Evolutionary conservation across 2,329 filamentous ascomycete genomes (phyloP).

Genomic region (Scedosporium dehoogii): DNA sequence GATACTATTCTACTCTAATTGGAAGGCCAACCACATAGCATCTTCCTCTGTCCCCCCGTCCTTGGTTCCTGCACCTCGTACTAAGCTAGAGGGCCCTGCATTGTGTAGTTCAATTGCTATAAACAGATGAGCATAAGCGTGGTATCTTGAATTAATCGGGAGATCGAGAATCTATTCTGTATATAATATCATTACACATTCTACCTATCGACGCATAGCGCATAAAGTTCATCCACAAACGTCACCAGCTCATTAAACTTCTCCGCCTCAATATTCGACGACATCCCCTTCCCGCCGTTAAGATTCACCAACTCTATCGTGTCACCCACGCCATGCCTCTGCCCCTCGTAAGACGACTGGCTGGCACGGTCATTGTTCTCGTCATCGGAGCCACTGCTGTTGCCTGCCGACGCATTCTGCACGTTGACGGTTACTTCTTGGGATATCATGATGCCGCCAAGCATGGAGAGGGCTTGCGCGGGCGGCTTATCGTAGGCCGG

Average conservation of each 20-base stretch:
- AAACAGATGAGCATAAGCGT: not conserved
- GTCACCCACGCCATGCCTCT: not conserved
- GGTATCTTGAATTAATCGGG: not conserved
- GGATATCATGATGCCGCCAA: constrained; percentile 52
- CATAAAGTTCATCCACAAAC: constrained; percentile 36
- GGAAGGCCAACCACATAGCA: too few relatives aligned
- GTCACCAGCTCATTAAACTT: constrained; percentile 23
- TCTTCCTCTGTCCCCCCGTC: too few relatives aligned
- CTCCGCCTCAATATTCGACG: constrained; percentile 23
- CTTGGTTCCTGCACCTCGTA: too few relatives aligned
- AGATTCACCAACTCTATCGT: constrained; percentile 10
- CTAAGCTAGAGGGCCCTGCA: too few relatives aligned
- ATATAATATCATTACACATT: not conserved
- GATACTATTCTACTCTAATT: too few relatives aligned
- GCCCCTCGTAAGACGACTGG: constrained; percentile 5
- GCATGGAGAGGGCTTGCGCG: constrained; percentile 14
- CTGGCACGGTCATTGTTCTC: not conserved
- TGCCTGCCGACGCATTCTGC: constrained; percentile 9
- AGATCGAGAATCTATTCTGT: not conserved
- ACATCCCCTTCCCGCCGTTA: constrained; percentile 14
- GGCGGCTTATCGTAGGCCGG: constrained; percentile 9
- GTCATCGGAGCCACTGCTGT: not conserved
- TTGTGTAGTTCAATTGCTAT: not conserved
- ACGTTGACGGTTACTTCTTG: constrained; percentile 49
- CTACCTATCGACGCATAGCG: constrained; percentile 12